Evolutionary conservation across 495 filamentous ascomycete species (phyloP).

Genomic region (Penicillium lividum): DNA sequence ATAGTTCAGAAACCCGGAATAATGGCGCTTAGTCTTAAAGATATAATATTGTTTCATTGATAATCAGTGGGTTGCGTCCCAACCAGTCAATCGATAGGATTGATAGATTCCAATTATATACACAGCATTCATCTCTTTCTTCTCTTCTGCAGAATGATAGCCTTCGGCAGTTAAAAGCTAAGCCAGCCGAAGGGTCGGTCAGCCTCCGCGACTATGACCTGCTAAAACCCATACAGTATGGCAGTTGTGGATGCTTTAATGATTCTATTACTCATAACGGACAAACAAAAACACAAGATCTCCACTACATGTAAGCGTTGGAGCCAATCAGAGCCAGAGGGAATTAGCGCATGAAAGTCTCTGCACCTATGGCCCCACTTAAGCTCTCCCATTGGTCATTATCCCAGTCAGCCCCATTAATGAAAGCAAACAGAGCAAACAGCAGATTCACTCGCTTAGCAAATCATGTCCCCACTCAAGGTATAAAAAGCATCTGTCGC

Average conservation of each 20-base stretch:
- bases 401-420: not conserved
- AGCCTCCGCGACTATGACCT: too few species aligned
- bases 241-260: too few species aligned
- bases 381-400: not conserved
- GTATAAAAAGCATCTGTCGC: slow-evolving; percentile 4
- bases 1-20: not conserved
- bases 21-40: not conserved
- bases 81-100: too few species aligned
- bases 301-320: not conserved
- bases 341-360: not conserved
- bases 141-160: too few species aligned
- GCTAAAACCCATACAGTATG: too few species aligned
- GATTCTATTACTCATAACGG: too few species aligned
- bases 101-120: too few species aligned
- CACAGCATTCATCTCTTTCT: too few species aligned
- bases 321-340: not conserved
- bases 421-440: slow-evolving; percentile 2
- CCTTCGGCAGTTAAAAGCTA: too few species aligned
- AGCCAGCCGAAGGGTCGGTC: too few species aligned
- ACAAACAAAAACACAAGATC: not conserved
- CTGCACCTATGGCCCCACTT: not conserved
- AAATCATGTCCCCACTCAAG: not conserved
- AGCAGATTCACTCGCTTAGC: not conserved
- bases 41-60: not conserved
- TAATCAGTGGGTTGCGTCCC: too few species aligned